Evolutionary conservation across 2,329 filamentous ascomycete genomes (phyloP).

Genomic region (Amauroascus verrucosus): DNA sequence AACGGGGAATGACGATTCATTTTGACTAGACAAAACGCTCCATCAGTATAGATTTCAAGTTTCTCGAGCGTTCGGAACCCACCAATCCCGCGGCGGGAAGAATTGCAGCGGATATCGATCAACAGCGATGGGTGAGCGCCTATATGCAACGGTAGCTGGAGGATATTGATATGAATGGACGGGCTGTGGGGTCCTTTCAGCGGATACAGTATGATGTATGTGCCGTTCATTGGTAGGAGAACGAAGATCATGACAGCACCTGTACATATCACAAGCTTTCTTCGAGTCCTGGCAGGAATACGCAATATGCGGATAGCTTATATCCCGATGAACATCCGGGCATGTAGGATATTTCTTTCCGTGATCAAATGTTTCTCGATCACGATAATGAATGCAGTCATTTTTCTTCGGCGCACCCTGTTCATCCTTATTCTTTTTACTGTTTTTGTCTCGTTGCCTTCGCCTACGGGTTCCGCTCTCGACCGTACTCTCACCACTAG

Average conservation of each 20-base stretch:
- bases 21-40: not conserved
- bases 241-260: not conserved
- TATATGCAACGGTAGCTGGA: not conserved
- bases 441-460: not conserved
- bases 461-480: not conserved
- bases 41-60: not conserved
- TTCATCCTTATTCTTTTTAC: not conserved
- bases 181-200: not conserved
- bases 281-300: not conserved
- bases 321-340: not conserved
- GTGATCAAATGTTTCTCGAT: not conserved
- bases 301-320: not conserved
- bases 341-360: not conserved
- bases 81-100: not conserved
- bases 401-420: not conserved
- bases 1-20: not conserved
- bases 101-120: not conserved
- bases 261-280: not conserved
- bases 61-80: not conserved
- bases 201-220: not conserved
- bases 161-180: not conserved
- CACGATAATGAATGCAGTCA: not conserved
- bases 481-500: slow-evolving; percentile 10
- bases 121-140: not conserved
- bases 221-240: not conserved